Conservation (phyloP, 2,329 filamentous ascomycete genomes). For the Pseudocercospora fuligena region DNA sequence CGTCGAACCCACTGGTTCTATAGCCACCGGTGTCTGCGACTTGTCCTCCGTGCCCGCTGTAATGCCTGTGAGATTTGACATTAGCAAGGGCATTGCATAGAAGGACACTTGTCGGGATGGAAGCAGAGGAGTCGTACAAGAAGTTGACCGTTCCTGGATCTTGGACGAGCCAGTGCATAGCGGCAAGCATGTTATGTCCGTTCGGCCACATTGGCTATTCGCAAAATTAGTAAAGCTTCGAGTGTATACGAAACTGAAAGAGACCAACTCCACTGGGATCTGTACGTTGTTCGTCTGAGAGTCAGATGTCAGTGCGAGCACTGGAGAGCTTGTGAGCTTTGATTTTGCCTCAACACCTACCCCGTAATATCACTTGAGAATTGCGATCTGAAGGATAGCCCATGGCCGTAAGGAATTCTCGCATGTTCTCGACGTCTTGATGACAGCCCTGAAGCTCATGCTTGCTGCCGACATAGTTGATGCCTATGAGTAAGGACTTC, state of each 20-base stretch:
- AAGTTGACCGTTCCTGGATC: constrained; percentile 59
- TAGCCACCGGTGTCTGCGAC: constrained; percentile 21
- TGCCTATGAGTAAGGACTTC: constrained; percentile 60
- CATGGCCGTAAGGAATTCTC: constrained; percentile 50
- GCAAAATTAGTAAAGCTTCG: not conserved
- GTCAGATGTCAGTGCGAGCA: not conserved
- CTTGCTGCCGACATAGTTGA: constrained; percentile 46
- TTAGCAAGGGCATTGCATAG: not conserved
- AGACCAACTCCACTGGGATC: constrained; percentile 34
- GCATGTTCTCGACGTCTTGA: constrained; percentile 53
- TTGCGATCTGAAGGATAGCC: constrained; percentile 48
- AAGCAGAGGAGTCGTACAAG: constrained; percentile 37
- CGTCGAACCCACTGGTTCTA: constrained; percentile 37
- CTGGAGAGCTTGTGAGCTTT: not conserved
- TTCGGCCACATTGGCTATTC: constrained; percentile 40
- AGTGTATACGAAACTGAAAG: not conserved
- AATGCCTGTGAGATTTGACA: constrained; percentile 44
- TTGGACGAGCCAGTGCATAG: constrained; percentile 63
- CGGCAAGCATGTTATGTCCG: constrained; percentile 49
- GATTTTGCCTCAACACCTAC: constrained; percentile 41
- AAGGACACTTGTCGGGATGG: not conserved
- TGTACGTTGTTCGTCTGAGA: constrained; percentile 41
- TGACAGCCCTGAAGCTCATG: constrained; percentile 56
- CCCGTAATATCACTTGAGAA: constrained; percentile 37
- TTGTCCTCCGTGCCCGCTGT: constrained; percentile 64